phyloP scores from a whole-genome alignment of 179 eudicot genomes.

The Heliamphora pulchella region DNA sequence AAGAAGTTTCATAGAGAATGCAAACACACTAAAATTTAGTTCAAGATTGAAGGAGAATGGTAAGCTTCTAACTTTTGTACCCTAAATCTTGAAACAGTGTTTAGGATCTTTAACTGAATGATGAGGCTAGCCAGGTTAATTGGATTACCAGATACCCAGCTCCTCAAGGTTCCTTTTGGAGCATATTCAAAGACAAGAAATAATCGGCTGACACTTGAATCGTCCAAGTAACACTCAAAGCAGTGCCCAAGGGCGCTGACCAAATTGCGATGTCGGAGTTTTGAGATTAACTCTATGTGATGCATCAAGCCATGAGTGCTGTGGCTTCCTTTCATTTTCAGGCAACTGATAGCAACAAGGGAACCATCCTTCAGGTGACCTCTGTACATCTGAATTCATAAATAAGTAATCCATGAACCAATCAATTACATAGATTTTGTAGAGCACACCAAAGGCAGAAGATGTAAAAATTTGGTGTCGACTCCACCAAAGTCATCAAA shows the following conservation, averaged over 20 bases:
- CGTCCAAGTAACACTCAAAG: slow-evolving; percentile 77
- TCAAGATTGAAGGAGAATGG: neutral
- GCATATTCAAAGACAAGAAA: slow-evolving; percentile 70
- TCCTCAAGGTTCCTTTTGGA: slow-evolving; percentile 66
- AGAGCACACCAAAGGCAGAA: neutral
- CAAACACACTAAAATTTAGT: neutral
- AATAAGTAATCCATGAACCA: neutral
- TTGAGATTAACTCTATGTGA: slow-evolving; percentile 60
- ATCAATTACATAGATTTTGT: neutral
- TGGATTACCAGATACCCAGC: slow-evolving; percentile 65
- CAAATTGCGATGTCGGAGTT: slow-evolving; percentile 70
- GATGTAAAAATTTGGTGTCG: neutral
- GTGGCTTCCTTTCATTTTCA: slow-evolving; percentile 48
- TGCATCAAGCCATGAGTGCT: slow-evolving; percentile 47
- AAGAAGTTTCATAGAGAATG: neutral
- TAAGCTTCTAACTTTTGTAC: slow-evolving; percentile 7
- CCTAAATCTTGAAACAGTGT: neutral
- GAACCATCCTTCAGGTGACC: slow-evolving; percentile 69
- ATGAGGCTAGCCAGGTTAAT: neutral
- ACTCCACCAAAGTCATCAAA: neutral
- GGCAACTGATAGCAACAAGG: slow-evolving; percentile 63
- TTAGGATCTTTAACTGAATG: neutral
- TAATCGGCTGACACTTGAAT: slow-evolving; percentile 69
- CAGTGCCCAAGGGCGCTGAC: slow-evolving; percentile 83
- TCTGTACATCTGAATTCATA: slow-evolving; percentile 56